Evolutionary conservation across 75 land plant genomes (phyloP), one percentile per base, ranked within the genome.

Genomic region (Pinus tabuliformis): DNA sequence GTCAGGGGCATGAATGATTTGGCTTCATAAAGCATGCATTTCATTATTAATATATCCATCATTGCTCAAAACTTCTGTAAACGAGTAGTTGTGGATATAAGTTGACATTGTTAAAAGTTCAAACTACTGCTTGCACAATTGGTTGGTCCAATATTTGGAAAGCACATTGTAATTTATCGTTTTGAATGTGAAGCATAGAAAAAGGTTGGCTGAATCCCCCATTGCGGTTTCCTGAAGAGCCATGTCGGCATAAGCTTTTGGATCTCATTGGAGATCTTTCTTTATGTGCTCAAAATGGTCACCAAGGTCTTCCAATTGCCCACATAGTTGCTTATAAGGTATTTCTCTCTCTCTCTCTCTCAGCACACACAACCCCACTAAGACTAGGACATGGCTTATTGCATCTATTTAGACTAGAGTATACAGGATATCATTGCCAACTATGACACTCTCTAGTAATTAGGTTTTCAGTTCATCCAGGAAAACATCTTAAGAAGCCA

Each of bases 161-260:
- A 68, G 72, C 16, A 15, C 14, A 24, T 9, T 68, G 49, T n/a
- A n/a, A 68, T 42, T 68, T n/a, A 11, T 9, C 54, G 12, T 75
- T 75, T 42, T 68, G 56, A 63, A 74, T 73, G 8, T 83, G 78
- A 87, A 92, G 99, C 78, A 72, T 62, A 42, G 77, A 61, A 79
- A 70, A 75, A 58, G 99, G 99, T 39, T 97, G 99, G 99, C 70
- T 97, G n/a, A 97, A 97, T 60, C 99, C 95, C 7, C 99, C 99
- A 9, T 75, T 97, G 70, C 93, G 89, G n/a, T 97, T 89, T 75
- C 62, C 56, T 66, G 93, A 97, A 75, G 99, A 97, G 75, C 98
- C 99, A 64, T 97, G 99, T 75, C 88, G 99, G 4, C 99, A 97
- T 68, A 97, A 97, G 81, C 78, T 94, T 73, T 83, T 97, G 58